Percentiles rank a stretch among this genome's conserved stretches.
These are phyloP conservation scores for Fusarium veterinarium DNA, from an alignment of 2,329 filamentous ascomycete species.

Conservation along the genomic window DNA sequence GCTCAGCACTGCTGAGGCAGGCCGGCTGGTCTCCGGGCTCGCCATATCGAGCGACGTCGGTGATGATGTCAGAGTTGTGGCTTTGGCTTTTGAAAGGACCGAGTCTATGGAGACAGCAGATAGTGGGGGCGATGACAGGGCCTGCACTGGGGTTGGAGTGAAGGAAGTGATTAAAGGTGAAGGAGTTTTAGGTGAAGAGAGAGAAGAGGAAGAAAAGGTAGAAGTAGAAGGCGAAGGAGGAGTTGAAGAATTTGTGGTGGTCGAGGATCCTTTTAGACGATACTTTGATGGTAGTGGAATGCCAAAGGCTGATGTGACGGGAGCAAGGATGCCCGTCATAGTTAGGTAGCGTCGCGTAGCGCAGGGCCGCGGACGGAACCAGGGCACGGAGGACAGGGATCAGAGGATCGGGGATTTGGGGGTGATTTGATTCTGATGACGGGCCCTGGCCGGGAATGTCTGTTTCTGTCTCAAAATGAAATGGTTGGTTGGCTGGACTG, in stretches of 20 bases:
- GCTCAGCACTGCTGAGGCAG: slow-evolving; percentile 12
- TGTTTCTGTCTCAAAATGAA: background rate
- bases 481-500: background rate
- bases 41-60: slow-evolving; percentile 25
- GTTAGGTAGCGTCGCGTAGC: background rate
- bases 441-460: background rate
- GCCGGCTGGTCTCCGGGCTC: slow-evolving; percentile 24
- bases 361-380: background rate
- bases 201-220: slow-evolving; percentile 22
- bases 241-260: slow-evolving; percentile 17
- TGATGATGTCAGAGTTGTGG: slow-evolving; percentile 33
- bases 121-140: slow-evolving; percentile 12
- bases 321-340: slow-evolving; percentile 50
- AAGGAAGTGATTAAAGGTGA: slow-evolving; percentile 19
- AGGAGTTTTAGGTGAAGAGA: slow-evolving; percentile 16
- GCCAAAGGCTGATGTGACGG: slow-evolving; percentile 51
- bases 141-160: background rate
- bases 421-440: slow-evolving; percentile 8
- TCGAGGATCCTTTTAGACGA: slow-evolving; percentile 37
- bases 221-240: slow-evolving; percentile 32
- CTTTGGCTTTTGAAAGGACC: slow-evolving; percentile 32
- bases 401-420: slow-evolving; percentile 7
- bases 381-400: background rate
- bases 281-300: slow-evolving; percentile 45
- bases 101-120: slow-evolving; percentile 35